Evolutionary conservation across 2,329 filamentous ascomycete species (phyloP), one percentile per base, ranked within the genome.

Genomic region (Aspergillus carbonarius): DNA sequence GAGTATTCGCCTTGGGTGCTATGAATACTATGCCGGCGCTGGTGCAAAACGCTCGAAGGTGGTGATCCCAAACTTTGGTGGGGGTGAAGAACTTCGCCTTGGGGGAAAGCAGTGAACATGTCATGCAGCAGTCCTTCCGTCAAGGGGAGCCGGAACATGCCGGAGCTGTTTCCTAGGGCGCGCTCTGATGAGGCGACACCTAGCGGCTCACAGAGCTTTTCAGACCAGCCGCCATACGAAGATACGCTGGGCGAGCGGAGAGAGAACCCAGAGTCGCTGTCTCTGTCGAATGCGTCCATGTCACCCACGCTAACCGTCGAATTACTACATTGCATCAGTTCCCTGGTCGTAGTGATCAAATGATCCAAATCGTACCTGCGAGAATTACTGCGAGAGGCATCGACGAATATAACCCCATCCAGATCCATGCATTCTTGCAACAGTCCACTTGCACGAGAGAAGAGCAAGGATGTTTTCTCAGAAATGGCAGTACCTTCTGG

Each of bases 371-470:
- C 64, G 50, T 30, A 65, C 67, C 61, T 63, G 57, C 67, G 59
- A 47, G 60, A 60, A 39, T 68, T 68, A 10, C 58, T 61, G 18
- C 59, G 59, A 12, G 64, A 30, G 3, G 65, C 57, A 52, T 64
- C 55, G 2, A 77, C 60, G 17, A 74, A 72, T 1, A 72, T 62
- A 4, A 66, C 63, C 3, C 77, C 77, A 17, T 76, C 74, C 0
- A 77, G 63, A 25, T 78, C 73, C 40, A 80, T 67, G 0, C 73
- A 74, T 27, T 77, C 68, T 4, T 73, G 69, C 12, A 82, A 70
- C 2, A 81, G 70, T 4, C 71, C 67, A 20, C 78, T 76, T 4
- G 79, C 80, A 32, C 73, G 75, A 0, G 76, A 72, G 39, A 80
- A 79, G 1, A 81, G 61, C 8, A 66, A 54, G 8, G 60, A 63